Conservation (phyloP, 257 asterid species). For the Solanum sejunctum region DNA sequence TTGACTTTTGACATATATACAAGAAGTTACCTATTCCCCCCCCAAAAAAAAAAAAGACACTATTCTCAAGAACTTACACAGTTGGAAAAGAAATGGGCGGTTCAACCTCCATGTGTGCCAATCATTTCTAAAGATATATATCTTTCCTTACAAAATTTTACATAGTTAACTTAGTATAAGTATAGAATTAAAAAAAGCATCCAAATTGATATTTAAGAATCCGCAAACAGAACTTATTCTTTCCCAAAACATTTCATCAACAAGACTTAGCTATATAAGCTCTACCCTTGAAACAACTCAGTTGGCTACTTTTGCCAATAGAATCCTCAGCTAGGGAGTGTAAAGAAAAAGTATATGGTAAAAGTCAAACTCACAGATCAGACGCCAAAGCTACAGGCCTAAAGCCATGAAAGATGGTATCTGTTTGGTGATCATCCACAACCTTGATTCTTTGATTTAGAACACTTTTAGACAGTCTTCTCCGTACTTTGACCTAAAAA, state of each 20-base stretch:
- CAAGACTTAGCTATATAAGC: background rate
- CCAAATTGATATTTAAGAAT: background rate
- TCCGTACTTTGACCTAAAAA: slow-evolving; percentile 36
- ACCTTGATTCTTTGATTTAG: slow-evolving; percentile 68
- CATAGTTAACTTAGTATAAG: background rate
- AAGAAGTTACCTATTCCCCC: background rate
- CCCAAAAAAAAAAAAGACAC: background rate
- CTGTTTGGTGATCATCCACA: slow-evolving; percentile 41
- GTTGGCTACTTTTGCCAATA: background rate
- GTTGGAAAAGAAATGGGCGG: background rate
- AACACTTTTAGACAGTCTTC: slow-evolving; percentile 44
- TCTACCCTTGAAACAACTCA: background rate
- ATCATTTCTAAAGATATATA: background rate
- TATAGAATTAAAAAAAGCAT: background rate
- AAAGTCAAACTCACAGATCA: slow-evolving; percentile 38
- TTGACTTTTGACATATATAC: background rate
- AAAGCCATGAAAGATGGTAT: slow-evolving; percentile 54
- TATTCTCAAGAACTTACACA: background rate
- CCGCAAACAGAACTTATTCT: background rate
- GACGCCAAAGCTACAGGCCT: slow-evolving; percentile 68
- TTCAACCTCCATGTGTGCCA: background rate
- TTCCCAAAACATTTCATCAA: background rate
- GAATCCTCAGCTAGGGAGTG: background rate
- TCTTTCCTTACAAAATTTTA: background rate
- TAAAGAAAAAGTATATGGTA: background rate